Evolutionary conservation across 2,329 filamentous ascomycete species (phyloP).

Genomic region (Shiraia sp.): DNA sequence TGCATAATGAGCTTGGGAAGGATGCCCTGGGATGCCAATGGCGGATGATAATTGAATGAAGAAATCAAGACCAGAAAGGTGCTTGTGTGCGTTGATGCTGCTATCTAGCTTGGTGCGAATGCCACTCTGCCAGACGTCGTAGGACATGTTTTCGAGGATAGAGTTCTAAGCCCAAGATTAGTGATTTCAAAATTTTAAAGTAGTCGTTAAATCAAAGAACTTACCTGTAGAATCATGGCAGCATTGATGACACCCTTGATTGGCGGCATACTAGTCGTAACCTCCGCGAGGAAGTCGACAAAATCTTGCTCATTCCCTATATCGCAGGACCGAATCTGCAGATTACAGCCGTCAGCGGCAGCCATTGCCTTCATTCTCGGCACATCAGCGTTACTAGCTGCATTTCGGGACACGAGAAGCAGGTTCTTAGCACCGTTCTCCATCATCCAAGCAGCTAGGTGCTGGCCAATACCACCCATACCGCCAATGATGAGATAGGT

Average conservation of each 20-base stretch:
- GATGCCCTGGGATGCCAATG: constrained; percentile 20
- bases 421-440: constrained; percentile 22
- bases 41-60: constrained; percentile 27
- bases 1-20: constrained; percentile 23
- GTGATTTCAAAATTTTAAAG: not conserved
- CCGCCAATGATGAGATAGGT: constrained; percentile 30
- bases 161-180: constrained; percentile 2
- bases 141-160: constrained; percentile 15
- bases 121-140: constrained; percentile 2
- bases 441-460: constrained; percentile 20
- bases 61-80: constrained; percentile 21
- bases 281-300: not conserved
- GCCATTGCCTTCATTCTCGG: constrained; percentile 2
- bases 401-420: constrained; percentile 20
- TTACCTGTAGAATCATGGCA: constrained; percentile 28
- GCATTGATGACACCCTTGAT: constrained; percentile 30
- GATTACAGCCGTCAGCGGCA: not conserved
- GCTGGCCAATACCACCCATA: constrained; percentile 23
- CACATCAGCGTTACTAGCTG: constrained; percentile 2
- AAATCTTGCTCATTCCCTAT: not conserved
- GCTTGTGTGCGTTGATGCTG: constrained; percentile 33
- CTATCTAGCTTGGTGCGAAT: constrained; percentile 39
- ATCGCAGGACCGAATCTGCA: constrained; percentile 2
- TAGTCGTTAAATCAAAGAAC: no score
- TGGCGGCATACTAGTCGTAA: constrained; percentile 18